phyloP scores from a whole-genome alignment of 495 filamentous ascomycete genomes.

The Talaromyces nanjingensis region DNA sequence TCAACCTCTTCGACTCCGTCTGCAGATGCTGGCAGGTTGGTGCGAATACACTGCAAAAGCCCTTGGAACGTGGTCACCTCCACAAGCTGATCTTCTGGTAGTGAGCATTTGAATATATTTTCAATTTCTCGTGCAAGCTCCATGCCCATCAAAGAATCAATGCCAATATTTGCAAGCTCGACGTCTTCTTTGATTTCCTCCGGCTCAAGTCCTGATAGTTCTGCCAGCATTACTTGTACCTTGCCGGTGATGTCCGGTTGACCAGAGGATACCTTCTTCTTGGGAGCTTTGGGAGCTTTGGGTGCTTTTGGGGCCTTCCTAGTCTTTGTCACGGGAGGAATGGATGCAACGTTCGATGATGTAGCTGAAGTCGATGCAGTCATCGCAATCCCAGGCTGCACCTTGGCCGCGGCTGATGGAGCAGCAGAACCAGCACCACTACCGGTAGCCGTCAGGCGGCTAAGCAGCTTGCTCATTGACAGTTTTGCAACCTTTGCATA shows the following conservation, averaged over 20 bases:
- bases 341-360: not conserved
- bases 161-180: slow-evolving; percentile 40
- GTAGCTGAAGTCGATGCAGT: not conserved
- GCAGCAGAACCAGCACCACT: not conserved
- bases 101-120: slow-evolving; percentile 28
- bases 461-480: slow-evolving; percentile 31
- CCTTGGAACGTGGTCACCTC: slow-evolving; percentile 10
- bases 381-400: not conserved
- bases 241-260: not conserved
- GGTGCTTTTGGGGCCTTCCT: not conserved
- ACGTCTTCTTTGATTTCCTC: slow-evolving; percentile 25
- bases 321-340: not conserved
- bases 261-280: not conserved
- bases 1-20: not conserved
- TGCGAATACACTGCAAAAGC: slow-evolving; percentile 6
- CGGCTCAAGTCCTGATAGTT: slow-evolving; percentile 28
- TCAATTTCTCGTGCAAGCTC: slow-evolving; percentile 48
- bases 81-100: slow-evolving; percentile 16
- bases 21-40: not conserved
- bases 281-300: not conserved
- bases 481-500: slow-evolving; percentile 36
- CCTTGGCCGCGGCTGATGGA: not conserved
- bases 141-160: slow-evolving; percentile 51
- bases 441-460: slow-evolving; percentile 10
- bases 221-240: slow-evolving; percentile 21